Evolutionary conservation across 1,139 yeast genomes (phyloP).

Genomic region (Diutina ranongensis): DNA sequence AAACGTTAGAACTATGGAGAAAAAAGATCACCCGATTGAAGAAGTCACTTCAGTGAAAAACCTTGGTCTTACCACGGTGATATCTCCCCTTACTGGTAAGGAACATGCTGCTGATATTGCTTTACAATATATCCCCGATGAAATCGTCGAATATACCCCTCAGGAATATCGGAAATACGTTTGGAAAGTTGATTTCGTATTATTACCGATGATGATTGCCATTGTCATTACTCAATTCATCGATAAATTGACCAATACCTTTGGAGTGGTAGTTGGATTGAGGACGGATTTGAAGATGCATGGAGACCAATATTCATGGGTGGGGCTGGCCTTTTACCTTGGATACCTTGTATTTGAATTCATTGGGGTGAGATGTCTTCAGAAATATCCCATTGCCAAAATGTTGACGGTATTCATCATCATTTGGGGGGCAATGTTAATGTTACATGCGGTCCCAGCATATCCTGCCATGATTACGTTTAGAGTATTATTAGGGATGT

Average conservation of each 20-base stretch:
- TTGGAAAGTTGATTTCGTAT: constrained; percentile 8
- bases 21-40: not conserved
- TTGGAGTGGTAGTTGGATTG: constrained; percentile 8
- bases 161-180: constrained; percentile 6
- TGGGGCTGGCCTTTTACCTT: constrained; percentile 8
- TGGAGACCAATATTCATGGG: constrained; percentile 9
- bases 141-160: not conserved
- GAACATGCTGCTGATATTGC: not conserved
- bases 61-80: not conserved
- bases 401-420: constrained; percentile 8
- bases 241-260: constrained; percentile 9
- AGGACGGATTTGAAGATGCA: constrained; percentile 8
- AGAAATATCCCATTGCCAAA: constrained; percentile 10
- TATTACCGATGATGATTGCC: constrained; percentile 8
- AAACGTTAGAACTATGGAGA: not conserved
- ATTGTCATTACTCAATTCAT: constrained; percentile 8
- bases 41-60: not conserved
- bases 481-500: constrained; percentile 20
- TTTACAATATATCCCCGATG: not conserved
- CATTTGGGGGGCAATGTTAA: constrained; percentile 9
- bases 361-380: constrained; percentile 9
- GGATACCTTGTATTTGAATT: constrained; percentile 10
- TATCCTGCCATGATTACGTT: constrained; percentile 24
- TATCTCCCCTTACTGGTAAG: not conserved
- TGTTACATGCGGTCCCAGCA: constrained; percentile 12